Evolutionary conservation across 208 protist species (phyloP).

Genomic region (Leishmania martiniquensis): DNA sequence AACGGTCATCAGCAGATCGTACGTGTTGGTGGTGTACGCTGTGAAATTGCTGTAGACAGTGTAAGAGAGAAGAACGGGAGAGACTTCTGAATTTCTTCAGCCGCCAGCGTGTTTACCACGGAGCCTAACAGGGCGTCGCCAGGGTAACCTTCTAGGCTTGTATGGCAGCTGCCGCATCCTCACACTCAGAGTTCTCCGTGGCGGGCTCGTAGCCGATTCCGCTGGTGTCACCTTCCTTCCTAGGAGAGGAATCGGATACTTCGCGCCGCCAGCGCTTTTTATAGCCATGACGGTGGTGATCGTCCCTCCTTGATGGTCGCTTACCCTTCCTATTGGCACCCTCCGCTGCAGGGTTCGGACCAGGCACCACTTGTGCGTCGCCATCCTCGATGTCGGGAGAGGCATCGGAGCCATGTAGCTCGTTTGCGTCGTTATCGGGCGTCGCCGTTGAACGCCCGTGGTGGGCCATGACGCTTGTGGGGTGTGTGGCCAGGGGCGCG

Average conservation of each 20-base stretch:
- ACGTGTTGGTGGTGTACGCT: background rate
- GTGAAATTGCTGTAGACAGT: background rate
- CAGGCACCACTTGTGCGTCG: background rate
- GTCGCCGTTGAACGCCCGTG: background rate
- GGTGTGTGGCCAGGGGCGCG: background rate
- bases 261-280: conserved; percentile 17
- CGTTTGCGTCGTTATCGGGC: background rate
- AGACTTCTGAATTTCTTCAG: conserved; percentile 8
- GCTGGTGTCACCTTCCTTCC: background rate
- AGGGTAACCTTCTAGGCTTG: background rate
- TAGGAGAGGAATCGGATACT: background rate
- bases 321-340: background rate
- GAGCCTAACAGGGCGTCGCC: background rate
- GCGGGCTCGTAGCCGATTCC: background rate
- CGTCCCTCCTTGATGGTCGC: conserved; percentile 17
- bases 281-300: background rate
- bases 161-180: background rate
- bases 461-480: background rate
- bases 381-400: background rate
- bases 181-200: background rate
- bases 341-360: background rate
- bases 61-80: background rate
- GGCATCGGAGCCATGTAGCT: background rate
- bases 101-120: conserved; percentile 16
- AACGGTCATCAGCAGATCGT: background rate